These are phyloP conservation scores for Boletales sp. DNA, from an alignment of 768 basidiomycete species.

Conservation along the genomic window DNA sequence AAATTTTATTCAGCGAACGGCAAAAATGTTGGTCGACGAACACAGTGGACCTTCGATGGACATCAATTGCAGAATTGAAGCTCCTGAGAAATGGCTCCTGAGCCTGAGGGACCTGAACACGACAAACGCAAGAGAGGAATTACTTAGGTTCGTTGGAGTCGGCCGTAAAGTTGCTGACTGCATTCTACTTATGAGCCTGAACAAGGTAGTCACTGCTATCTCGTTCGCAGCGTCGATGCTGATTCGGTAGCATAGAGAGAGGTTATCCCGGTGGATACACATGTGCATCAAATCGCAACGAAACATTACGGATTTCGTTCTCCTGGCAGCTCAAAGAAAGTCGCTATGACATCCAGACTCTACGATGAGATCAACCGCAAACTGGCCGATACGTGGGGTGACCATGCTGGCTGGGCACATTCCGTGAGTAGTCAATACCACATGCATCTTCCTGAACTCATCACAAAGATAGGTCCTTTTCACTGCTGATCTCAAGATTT, in stretches of 20 bases:
- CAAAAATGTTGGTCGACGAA: constrained; percentile 66
- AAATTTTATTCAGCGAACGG: constrained; percentile 80
- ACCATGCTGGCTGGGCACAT: constrained; percentile 89
- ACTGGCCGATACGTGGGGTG: constrained; percentile 69
- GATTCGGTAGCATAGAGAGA: constrained; percentile 50
- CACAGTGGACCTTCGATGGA: constrained; percentile 31
- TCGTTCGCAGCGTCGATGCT: background rate
- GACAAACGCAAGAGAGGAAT: constrained; percentile 61
- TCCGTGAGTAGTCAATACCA: constrained; percentile 44
- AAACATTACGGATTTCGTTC: constrained; percentile 72
- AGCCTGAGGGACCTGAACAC: constrained; percentile 49
- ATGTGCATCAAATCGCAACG: constrained; percentile 85
- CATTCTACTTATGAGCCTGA: constrained; percentile 85
- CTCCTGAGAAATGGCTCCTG: constrained; percentile 58
- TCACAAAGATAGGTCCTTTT: constrained; percentile 54
- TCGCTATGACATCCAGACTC: constrained; percentile 68
- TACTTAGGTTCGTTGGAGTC: constrained; percentile 85
- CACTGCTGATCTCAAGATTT: constrained; percentile 69
- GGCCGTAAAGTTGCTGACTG: constrained; percentile 98
- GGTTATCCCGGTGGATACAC: constrained; percentile 93
- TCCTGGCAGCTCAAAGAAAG: constrained; percentile 38
- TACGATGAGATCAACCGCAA: constrained; percentile 69
- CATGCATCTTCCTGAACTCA: background rate
- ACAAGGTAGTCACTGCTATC: constrained; percentile 57
- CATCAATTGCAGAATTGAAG: constrained; percentile 30